A percentile compares a stretch with the other conserved stretches of the same genome.
Evolutionary conservation across 1,284 basidiomycete genomes (phyloP).

Genomic region (Heimioporus punctisporus): DNA sequence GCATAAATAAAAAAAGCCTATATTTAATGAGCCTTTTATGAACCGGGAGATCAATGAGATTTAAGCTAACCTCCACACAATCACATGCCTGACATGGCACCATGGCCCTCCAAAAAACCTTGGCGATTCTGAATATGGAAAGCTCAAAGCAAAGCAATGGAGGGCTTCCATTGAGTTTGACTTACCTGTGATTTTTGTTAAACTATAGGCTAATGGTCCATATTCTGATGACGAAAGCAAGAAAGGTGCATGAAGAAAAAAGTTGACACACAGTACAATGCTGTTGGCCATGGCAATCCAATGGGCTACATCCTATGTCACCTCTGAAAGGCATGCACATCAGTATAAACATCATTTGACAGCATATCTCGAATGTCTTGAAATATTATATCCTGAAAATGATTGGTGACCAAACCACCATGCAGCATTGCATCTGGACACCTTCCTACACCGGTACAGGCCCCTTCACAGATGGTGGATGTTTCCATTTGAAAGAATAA

Average conservation of each 20-base stretch:
- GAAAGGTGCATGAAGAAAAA: not conserved
- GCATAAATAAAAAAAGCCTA: no score
- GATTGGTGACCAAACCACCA: conserved; percentile 21
- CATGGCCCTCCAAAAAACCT: not conserved
- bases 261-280: conserved; percentile 15
- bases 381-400: conserved; percentile 8
- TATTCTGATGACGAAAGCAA: not conserved
- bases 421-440: conserved; percentile 16
- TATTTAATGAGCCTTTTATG: no score
- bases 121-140: conserved; percentile 3
- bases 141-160: conserved; percentile 11
- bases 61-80: no score
- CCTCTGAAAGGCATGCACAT: conserved; percentile 4
- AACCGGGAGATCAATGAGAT: no score
- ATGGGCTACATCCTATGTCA: conserved; percentile 14
- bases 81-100: not conserved
- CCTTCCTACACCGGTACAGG: conserved; percentile 21
- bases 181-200: not conserved
- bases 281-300: conserved; percentile 12
- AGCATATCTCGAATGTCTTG: conserved; percentile 13
- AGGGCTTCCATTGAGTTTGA: not conserved
- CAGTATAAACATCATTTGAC: conserved; percentile 13
- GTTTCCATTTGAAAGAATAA: conserved; percentile 27
- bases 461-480: conserved; percentile 30
- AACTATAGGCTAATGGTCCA: not conserved